Percentiles rank a stretch among this genome's conserved stretches.
Evolutionary conservation across 1,284 basidiomycete genomes (phyloP).

Genomic region (Neonothopanus nambi): DNA sequence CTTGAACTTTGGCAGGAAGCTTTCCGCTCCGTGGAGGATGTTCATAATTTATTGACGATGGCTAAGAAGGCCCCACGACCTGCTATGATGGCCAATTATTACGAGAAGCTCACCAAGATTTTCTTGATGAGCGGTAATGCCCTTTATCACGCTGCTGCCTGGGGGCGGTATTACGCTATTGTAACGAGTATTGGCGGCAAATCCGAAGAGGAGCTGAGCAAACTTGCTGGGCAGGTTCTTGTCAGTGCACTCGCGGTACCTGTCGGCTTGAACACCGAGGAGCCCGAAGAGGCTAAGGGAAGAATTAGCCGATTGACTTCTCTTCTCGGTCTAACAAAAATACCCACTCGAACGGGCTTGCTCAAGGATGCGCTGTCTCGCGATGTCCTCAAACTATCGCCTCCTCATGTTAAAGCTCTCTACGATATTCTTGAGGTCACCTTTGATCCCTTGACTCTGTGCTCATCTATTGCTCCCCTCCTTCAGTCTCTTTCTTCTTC

Average conservation of each 20-base stretch:
- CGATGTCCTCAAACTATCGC: slow-evolving; percentile 85
- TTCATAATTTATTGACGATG: slow-evolving; percentile 94
- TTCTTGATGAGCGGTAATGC: slow-evolving; percentile 94
- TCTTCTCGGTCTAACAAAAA: slow-evolving; percentile 82
- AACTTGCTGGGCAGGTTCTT: slow-evolving; percentile 90
- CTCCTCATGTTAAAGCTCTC: slow-evolving; percentile 74
- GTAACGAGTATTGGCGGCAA: slow-evolving; percentile 68
- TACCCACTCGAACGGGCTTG: slow-evolving; percentile 86
- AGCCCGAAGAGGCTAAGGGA: slow-evolving; percentile 69
- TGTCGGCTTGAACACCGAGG: slow-evolving; percentile 70
- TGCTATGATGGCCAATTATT: slow-evolving; percentile 99
- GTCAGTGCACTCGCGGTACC: slow-evolving; percentile 94
- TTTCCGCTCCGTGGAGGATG: slow-evolving; percentile 97
- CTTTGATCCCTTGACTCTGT: slow-evolving; percentile 93
- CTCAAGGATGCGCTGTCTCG: slow-evolving; percentile 86
- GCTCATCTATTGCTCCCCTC: slow-evolving; percentile 81
- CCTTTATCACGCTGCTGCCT: slow-evolving; percentile 96
- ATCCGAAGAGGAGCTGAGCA: slow-evolving; percentile 77
- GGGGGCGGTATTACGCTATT: slow-evolving; percentile 83
- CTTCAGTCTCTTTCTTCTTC: slow-evolving; percentile 54
- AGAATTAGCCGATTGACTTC: slow-evolving; percentile 82
- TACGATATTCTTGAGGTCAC: slow-evolving; percentile 93
- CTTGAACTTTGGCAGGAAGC: slow-evolving; percentile 99
- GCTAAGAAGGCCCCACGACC: slow-evolving; percentile 91
- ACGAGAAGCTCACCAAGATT: slow-evolving; percentile 96